Percentiles rank a stretch among this genome's conserved stretches.
phyloP scores from a whole-genome alignment of 495 filamentous ascomycete genomes.

The Hyaloscypha finlandica region DNA sequence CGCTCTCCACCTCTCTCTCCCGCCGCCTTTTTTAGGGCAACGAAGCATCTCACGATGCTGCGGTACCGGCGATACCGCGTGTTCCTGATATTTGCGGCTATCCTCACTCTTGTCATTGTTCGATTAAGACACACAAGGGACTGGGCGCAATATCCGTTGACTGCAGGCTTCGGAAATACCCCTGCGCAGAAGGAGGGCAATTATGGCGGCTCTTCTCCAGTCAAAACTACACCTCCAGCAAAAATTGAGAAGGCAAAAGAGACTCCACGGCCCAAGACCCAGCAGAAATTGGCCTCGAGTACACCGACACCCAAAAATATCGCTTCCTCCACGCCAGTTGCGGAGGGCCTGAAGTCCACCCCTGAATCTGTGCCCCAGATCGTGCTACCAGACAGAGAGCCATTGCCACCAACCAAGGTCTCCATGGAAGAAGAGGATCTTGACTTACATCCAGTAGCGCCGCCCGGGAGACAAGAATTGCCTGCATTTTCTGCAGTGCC shows the following conservation, averaged over 20 bases:
- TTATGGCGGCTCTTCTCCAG: constrained; percentile 13
- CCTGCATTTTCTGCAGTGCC: constrained; percentile 21
- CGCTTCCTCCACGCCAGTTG: background rate
- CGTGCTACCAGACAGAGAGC: constrained; percentile 45
- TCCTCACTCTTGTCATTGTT: constrained; percentile 64
- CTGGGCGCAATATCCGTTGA: constrained; percentile 29
- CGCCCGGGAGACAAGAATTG: constrained; percentile 30
- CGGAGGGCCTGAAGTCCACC: background rate
- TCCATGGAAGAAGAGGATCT: constrained; percentile 8
- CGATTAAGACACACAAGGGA: constrained; percentile 49
- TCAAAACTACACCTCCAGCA: background rate
- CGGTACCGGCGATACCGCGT: constrained; percentile 76
- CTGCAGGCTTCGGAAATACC: constrained; percentile 6
- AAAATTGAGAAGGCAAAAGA: background rate
- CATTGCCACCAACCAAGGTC: constrained; percentile 21
- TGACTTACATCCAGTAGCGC: constrained; percentile 24
- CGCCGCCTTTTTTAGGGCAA: background rate
- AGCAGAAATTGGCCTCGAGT: background rate
- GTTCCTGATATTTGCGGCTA: constrained; percentile 68
- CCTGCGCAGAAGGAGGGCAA: constrained; percentile 9
- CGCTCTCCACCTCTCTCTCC: background rate
- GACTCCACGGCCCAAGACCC: constrained; percentile 2
- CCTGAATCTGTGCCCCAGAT: constrained; percentile 34
- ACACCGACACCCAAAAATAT: background rate
- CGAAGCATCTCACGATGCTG: constrained; percentile 53